Evolutionary conservation across 208 protist genomes (phyloP), one percentile per base, ranked within the genome.

Genomic region (Vickermania spadyakhi): DNA sequence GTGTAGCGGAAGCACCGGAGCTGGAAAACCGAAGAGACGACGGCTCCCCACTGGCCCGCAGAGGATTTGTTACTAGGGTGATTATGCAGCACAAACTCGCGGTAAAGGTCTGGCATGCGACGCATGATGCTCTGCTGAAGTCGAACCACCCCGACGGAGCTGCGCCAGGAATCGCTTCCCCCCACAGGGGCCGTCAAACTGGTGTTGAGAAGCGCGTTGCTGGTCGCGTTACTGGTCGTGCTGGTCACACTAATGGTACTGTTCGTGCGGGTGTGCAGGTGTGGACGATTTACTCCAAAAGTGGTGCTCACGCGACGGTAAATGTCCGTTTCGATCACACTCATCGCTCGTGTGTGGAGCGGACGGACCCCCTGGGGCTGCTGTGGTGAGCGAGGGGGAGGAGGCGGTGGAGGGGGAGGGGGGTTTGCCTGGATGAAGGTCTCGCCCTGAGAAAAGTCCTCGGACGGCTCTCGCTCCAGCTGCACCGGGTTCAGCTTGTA

Each of bases 1-100:
- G 22, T 28, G 52, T 56, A 56, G 52, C 52, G 25, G 52, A 56
- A 56, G 52, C 52, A 56, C 11, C 52, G 52, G n/a, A 56, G 25
- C 22, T 28, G 22, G 52, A 56, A 11, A 21, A 56, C 36, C 11
- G 36, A n/a, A 18, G 36, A 45, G 36, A 45, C 36, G 36, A 45
- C 7, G 18, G 36, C 36, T 18, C 18, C 36, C 36, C 36, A 45
- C 36, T 45, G 36, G 36, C 36, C 36, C 18, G 36, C 11, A 18
- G 36, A 45, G 18, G 36, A 45, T 18, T 45, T 45, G 36, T 45
- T 45, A 18, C 36, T 45, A 18, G 36, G 36, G 36, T 45, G 36
- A 18, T 45, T 45, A 7, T 18, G 36, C 7, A 45, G 36, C 36
- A 45, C 36, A 18, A 45, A 45, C 36, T 45, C 36, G 11, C 36